A percentile compares a stretch with the other conserved stretches of the same genome.
Conservation (phyloP, 768 basidiomycete genomes). For the Suillus alpinus region DNA sequence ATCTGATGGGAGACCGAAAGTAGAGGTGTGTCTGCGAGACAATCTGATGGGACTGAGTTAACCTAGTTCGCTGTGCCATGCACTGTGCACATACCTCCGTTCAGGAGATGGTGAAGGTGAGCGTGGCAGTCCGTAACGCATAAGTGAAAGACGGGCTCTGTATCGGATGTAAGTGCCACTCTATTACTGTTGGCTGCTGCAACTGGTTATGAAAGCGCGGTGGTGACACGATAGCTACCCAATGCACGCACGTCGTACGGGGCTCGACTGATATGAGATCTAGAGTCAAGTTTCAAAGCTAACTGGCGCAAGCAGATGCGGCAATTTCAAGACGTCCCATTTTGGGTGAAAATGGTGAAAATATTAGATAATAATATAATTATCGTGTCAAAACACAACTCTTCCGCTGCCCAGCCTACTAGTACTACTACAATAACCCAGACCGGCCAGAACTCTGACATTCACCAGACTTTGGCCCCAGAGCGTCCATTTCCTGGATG, state of each 20-base stretch:
- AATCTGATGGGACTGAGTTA: conserved; percentile 9
- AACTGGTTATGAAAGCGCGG: background rate
- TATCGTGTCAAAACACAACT: background rate
- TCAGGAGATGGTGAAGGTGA: conserved; percentile 50
- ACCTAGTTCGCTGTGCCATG: conserved; percentile 10
- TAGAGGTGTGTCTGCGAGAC: conserved; percentile 38
- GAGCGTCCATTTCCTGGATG: too few species aligned
- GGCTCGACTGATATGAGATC: background rate
- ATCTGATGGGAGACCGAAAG: conserved; percentile 54
- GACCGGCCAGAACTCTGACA: too few species aligned
- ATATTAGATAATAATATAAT: background rate
- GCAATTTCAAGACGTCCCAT: background rate
- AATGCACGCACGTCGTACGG: background rate
- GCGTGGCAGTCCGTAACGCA: conserved; percentile 56
- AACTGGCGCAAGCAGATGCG: background rate
- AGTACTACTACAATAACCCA: too few species aligned
- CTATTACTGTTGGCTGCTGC: background rate
- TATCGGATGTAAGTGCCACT: background rate
- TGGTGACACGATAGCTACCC: background rate
- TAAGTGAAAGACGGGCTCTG: conserved; percentile 16
- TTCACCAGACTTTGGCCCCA: too few species aligned
- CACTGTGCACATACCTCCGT: conserved; percentile 30
- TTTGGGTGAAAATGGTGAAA: background rate
- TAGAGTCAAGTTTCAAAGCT: background rate
- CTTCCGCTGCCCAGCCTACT: too few species aligned